A percentile compares a stretch with the other conserved stretches of the same genome.
Evolutionary conservation across 345 rosid genomes (phyloP).

Genomic region (Isatis tinctoria): DNA sequence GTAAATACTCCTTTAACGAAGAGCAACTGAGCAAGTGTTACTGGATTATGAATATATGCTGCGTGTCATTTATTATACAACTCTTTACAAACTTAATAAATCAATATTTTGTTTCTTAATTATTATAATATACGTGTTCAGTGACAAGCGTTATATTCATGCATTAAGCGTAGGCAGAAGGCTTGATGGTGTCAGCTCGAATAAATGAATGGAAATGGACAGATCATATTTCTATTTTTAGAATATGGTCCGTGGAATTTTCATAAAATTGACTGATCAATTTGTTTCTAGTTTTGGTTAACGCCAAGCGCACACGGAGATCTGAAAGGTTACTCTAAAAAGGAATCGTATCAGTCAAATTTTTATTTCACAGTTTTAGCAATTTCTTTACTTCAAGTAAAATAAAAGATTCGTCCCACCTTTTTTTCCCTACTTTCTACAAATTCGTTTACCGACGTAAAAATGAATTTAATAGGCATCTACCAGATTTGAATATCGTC

Average conservation of each 20-base stretch:
- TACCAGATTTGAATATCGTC: conserved; percentile 8
- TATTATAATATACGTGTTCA: not conserved
- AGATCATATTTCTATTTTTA: conserved; percentile 8
- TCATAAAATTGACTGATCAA: conserved; percentile 15
- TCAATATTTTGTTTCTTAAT: too few relatives aligned
- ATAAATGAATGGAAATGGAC: conserved; percentile 33
- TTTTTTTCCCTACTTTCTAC: not conserved
- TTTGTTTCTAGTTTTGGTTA: conserved; percentile 19
- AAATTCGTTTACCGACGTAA: conserved; percentile 8
- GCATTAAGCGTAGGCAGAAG: conserved; percentile 15
- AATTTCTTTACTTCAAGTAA: conserved; percentile 12
- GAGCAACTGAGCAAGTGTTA: not conserved
- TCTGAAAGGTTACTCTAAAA: conserved; percentile 17
- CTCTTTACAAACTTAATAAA: not conserved
- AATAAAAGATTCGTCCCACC: conserved; percentile 2
- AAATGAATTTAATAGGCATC: not conserved
- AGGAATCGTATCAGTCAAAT: conserved; percentile 16
- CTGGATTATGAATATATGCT: not conserved
- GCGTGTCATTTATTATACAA: not conserved
- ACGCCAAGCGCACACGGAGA: conserved; percentile 24
- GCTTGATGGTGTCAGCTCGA: conserved; percentile 34
- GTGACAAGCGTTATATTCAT: conserved; percentile 13
- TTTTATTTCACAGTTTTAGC: conserved; percentile 20
- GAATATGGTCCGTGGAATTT: conserved; percentile 17
- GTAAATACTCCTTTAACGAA: too few relatives aligned